Evolutionary conservation across 345 rosid species (phyloP), one percentile per base, ranked within the genome.

Genomic region (Acer negundo): DNA sequence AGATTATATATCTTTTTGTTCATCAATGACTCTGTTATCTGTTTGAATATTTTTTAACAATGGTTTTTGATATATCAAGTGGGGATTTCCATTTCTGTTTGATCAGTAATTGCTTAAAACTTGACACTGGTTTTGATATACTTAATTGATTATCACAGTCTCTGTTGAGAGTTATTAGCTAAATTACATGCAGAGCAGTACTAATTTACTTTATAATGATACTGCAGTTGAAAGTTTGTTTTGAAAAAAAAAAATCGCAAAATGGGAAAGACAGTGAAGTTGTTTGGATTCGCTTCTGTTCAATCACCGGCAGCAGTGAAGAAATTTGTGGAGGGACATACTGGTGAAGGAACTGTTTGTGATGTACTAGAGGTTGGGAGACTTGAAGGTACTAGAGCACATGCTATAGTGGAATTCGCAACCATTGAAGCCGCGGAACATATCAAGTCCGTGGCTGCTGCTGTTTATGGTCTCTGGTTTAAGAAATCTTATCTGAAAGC

Each of bases 341-440:
- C 80, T 0, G 87, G 86, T n/a, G 46, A 47, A 51, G 87, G 78
- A 28, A 78, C 84, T 10, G 73, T 85, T 35, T 35, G 46, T 70
- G 89, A 83, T 15, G 26, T 87, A 23, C 74, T 87, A 42, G 80
- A 82, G 75, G 46, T 82, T 51, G 74, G 86, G 71, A 62, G 22
- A 35, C 47, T 6, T 0, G 71, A 78, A 66, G 49, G 55, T 46
- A 13, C 62, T 11, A 76, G 86, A 73, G 62, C 69, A 19, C 73
- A 42, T 64, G 89, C 91, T 7, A 67, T 79, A 9, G 86, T 88
- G 65, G 89, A 88, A 35, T 85, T 88, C 74, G 53, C 71, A 62
- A 75, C 80, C 20, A 38, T 1, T 17, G 72, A 31, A 75, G 75
- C 64, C 56, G 87, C 86, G 73, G 81, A 77, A 19, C 2, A 0